Percentiles rank a stretch among this genome's conserved stretches.
phyloP scores from a whole-genome alignment of 139 green algal genomes.

The Chlamydomonas sp. region DNA sequence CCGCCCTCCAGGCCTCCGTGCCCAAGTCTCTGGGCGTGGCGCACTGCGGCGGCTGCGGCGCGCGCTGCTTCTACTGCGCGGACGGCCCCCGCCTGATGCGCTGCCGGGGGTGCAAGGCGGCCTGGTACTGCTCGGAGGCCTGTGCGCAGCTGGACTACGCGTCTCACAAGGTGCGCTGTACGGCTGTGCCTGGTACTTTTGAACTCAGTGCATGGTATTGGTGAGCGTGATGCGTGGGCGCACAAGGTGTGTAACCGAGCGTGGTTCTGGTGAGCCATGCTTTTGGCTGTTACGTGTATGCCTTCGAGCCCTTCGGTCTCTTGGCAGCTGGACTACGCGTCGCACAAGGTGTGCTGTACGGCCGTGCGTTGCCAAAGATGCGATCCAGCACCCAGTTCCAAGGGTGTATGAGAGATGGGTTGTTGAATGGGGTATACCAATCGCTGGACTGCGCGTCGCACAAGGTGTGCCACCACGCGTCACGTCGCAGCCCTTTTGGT shows the following conservation, averaged over 20 bases:
- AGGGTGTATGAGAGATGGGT: too few species aligned
- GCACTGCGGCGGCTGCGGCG: constrained; percentile 24
- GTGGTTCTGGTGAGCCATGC: too few species aligned
- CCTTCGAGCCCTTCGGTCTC: too few species aligned
- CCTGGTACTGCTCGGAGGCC: constrained; percentile 28
- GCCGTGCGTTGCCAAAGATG: too few species aligned
- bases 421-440: too few species aligned
- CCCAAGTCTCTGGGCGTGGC: constrained; percentile 35
- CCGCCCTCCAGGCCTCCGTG: not conserved
- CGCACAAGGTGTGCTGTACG: too few species aligned
- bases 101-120: constrained; percentile 13
- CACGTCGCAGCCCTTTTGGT: too few species aligned
- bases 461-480: too few species aligned
- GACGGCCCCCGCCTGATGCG: constrained; percentile 24
- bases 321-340: too few species aligned
- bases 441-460: too few species aligned
- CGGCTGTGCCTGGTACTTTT: not conserved
- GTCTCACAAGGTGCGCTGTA: constrained; percentile 12
- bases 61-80: constrained; percentile 22
- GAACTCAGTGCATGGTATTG: not conserved
- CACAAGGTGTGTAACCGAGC: not conserved
- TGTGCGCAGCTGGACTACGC: constrained; percentile 22
- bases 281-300: too few species aligned
- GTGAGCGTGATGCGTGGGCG: not conserved
- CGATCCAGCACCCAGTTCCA: too few species aligned